phyloP scores from a whole-genome alignment of 2,329 filamentous ascomycete genomes.

The Fusarium sulawesiense region DNA sequence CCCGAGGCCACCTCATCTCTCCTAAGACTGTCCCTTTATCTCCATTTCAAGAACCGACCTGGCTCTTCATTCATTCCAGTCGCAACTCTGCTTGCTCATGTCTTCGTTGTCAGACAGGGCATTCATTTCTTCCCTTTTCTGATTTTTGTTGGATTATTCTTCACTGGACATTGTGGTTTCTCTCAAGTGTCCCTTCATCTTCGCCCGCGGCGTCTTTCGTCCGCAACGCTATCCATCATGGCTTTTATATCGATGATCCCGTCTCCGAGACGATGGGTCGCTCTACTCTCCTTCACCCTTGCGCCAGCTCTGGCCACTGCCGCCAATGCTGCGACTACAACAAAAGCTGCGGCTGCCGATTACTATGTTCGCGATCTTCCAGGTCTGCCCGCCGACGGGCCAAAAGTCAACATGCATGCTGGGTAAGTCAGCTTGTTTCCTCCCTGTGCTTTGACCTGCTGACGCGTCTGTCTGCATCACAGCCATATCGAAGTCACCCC shows the following conservation, averaged over 20 bases:
- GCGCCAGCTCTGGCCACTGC: conserved; percentile 53
- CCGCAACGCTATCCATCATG: conserved; percentile 41
- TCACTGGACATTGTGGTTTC: conserved; percentile 5
- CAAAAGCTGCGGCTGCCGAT: conserved; percentile 67
- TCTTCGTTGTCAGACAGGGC: conserved; percentile 17
- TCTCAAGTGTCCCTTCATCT: conserved; percentile 12
- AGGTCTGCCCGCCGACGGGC: conserved; percentile 77
- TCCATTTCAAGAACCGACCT: conserved; percentile 6
- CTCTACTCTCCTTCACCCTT: conserved; percentile 54
- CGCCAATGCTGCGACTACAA: conserved; percentile 40
- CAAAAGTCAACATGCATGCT: conserved; percentile 95
- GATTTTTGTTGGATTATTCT: conserved; percentile 8
- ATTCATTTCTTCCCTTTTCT: conserved; percentile 7
- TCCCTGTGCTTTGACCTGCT: conserved; percentile 28
- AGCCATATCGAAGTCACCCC: conserved; percentile 93
- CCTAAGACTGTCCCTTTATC: conserved; percentile 22
- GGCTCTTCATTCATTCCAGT: conserved; percentile 26
- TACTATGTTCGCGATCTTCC: conserved; percentile 91
- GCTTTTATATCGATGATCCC: conserved; percentile 41
- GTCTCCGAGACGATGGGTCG: conserved; percentile 48
- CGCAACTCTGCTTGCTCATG: conserved; percentile 27
- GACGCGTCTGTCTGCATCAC: conserved; percentile 35
- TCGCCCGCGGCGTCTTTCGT: conserved; percentile 32
- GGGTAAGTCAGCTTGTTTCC: conserved; percentile 70
- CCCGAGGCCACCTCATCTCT: conserved; percentile 39